Percentiles rank a stretch among this genome's conserved stretches.
These are phyloP conservation scores for Antrodiella citrinella DNA, from an alignment of 768 basidiomycete genomes.

Conservation along the genomic window DNA sequence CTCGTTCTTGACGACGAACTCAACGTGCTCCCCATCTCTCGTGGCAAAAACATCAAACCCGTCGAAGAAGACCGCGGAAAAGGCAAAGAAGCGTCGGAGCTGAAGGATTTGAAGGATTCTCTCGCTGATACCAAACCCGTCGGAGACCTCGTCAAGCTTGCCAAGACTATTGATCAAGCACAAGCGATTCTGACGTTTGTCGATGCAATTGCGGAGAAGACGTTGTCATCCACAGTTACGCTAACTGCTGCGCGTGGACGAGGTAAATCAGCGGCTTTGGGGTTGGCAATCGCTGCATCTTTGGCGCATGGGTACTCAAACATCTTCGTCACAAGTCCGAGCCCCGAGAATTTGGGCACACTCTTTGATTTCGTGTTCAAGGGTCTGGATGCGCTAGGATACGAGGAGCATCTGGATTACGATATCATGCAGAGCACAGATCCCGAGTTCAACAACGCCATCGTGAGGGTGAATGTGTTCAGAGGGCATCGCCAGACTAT, in stretches of 20 bases:
- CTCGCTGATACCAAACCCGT: constrained; percentile 79
- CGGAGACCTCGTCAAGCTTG: constrained; percentile 82
- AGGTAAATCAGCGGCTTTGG: constrained; percentile 95
- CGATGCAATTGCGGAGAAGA: constrained; percentile 89
- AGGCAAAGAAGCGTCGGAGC: constrained; percentile 50
- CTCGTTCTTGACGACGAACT: constrained; percentile 95
- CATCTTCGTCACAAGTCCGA: constrained; percentile 96
- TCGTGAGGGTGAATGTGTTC: constrained; percentile 93
- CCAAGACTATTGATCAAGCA: constrained; percentile 91
- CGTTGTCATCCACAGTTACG: constrained; percentile 88
- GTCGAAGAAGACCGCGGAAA: constrained; percentile 43
- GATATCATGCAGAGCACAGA: constrained; percentile 95
- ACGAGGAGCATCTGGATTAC: constrained; percentile 96
- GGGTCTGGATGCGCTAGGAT: constrained; percentile 88
- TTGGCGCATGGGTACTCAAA: constrained; percentile 93
- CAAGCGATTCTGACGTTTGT: constrained; percentile 92
- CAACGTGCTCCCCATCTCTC: constrained; percentile 93
- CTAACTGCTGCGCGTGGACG: constrained; percentile 92
- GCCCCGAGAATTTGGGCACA: constrained; percentile 95
- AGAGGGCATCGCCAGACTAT: constrained; percentile 92
- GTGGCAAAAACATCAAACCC: constrained; percentile 84
- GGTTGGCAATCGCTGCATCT: constrained; percentile 88
- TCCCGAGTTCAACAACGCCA: constrained; percentile 89
- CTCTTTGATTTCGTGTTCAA: constrained; percentile 98
- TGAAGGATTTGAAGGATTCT: constrained; percentile 71